These are phyloP conservation scores for Oxyria digyna DNA, from an alignment of 148 eudicot genomes.

Conservation along the genomic window DNA sequence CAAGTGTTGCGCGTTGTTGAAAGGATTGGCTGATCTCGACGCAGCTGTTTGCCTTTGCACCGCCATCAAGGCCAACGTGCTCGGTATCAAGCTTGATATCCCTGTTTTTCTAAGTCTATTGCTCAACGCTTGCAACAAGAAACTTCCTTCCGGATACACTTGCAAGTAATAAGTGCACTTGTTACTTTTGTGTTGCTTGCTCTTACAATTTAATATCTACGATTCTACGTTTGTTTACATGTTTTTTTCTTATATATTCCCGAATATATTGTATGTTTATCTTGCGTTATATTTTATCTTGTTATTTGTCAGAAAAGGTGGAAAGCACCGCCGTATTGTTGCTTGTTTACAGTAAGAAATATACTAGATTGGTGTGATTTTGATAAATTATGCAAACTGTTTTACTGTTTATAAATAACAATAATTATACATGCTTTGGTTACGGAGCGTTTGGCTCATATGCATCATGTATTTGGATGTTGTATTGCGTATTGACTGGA, in stretches of 20 bases:
- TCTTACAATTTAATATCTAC: neutral
- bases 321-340: too few relatives aligned
- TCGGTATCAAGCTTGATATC: constrained; percentile 4
- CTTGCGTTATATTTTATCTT: too few relatives aligned
- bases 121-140: constrained; percentile 5
- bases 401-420: too few relatives aligned
- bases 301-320: too few relatives aligned
- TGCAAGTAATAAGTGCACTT: constrained; percentile 3
- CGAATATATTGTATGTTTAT: too few relatives aligned
- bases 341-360: too few relatives aligned
- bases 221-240: neutral
- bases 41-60: constrained; percentile 12
- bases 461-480: too few relatives aligned
- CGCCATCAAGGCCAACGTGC: constrained; percentile 12
- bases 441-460: too few relatives aligned
- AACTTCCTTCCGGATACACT: constrained; percentile 6
- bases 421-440: too few relatives aligned
- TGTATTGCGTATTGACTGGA: too few relatives aligned
- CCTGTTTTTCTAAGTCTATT: constrained; percentile 9
- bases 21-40: constrained; percentile 8
- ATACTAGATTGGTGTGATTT: too few relatives aligned
- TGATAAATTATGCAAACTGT: too few relatives aligned
- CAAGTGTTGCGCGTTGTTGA: constrained; percentile 7
- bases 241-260: neutral
- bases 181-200: neutral